phyloP scores from a whole-genome alignment of 2,329 filamentous ascomycete genomes.

The Verticillium nubilum region DNA sequence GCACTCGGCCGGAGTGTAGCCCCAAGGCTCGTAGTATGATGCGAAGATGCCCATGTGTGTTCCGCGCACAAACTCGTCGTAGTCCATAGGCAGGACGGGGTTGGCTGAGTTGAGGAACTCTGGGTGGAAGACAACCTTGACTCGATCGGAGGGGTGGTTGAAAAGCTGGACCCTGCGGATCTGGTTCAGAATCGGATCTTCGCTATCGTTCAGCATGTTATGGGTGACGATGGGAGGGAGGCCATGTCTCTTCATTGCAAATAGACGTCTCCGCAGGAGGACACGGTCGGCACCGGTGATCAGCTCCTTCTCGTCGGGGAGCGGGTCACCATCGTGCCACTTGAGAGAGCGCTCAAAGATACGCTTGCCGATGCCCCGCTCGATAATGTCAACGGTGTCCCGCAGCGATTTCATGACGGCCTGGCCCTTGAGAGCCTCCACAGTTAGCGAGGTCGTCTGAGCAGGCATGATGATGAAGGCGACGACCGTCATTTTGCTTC shows the following conservation, averaged over 20 bases:
- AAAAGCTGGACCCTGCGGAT: slow-evolving; percentile 94
- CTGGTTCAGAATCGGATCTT: slow-evolving; percentile 94
- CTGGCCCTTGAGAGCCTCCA: slow-evolving; percentile 93
- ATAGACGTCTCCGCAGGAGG: slow-evolving; percentile 81
- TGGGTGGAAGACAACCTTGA: slow-evolving; percentile 97
- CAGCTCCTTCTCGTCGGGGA: slow-evolving; percentile 95
- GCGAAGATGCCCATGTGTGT: slow-evolving; percentile 94
- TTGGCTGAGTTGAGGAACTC: slow-evolving; percentile 96
- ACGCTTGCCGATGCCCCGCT: slow-evolving; percentile 85
- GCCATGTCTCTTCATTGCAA: slow-evolving; percentile 90
- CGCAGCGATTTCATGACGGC: slow-evolving; percentile 94
- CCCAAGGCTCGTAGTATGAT: slow-evolving; percentile 99
- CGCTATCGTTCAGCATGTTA: slow-evolving; percentile 93
- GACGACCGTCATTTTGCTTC: slow-evolving; percentile 89
- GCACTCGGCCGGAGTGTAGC: slow-evolving; percentile 96
- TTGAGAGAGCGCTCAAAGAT: slow-evolving; percentile 91
- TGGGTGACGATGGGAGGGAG: slow-evolving; percentile 96
- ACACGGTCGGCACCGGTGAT: slow-evolving; percentile 90
- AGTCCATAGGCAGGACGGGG: slow-evolving; percentile 90
- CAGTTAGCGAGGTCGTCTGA: slow-evolving; percentile 89
- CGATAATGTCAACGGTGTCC: slow-evolving; percentile 89
- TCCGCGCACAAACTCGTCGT: slow-evolving; percentile 96
- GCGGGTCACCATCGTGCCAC: slow-evolving; percentile 90
- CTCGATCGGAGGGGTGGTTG: slow-evolving; percentile 89
- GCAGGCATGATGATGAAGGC: slow-evolving; percentile 99